Evolutionary conservation across 169 alveolate genomes (phyloP).

Genomic region (Plasmodium gonderi): DNA sequence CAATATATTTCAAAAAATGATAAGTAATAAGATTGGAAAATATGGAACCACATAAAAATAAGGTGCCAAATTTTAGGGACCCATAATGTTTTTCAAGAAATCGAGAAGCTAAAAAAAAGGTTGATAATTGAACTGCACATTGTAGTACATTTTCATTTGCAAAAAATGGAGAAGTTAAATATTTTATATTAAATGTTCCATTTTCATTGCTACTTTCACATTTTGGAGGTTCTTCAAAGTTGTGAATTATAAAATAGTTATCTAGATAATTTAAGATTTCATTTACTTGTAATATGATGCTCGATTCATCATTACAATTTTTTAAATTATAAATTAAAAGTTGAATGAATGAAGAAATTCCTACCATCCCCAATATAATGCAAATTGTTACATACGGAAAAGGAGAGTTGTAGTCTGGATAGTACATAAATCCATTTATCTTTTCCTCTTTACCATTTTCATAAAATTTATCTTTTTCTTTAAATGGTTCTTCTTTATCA

Average conservation of each 20-base stretch:
- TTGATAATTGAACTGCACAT: slow-evolving; percentile 44
- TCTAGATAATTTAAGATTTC: slow-evolving; percentile 40
- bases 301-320: slow-evolving; percentile 30
- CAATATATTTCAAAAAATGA: slow-evolving; percentile 12
- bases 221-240: slow-evolving; percentile 1
- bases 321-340: slow-evolving; percentile 41
- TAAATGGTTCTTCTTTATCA: neutral
- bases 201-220: neutral
- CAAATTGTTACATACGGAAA: slow-evolving; percentile 48
- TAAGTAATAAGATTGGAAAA: slow-evolving; percentile 30
- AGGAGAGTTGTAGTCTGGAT: slow-evolving; percentile 34
- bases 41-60: slow-evolving; percentile 48
- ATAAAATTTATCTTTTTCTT: neutral
- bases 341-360: slow-evolving; percentile 51
- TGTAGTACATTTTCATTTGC: slow-evolving; percentile 43
- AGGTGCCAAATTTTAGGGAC: slow-evolving; percentile 22
- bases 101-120: slow-evolving; percentile 64
- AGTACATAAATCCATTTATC: neutral
- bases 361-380: slow-evolving; percentile 50
- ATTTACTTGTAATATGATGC: slow-evolving; percentile 16
- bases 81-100: slow-evolving; percentile 68
- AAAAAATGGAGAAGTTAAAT: slow-evolving; percentile 61
- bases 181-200: slow-evolving; percentile 6
- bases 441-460: neutral
- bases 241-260: slow-evolving; percentile 45